Evolutionary conservation across 2,329 filamentous ascomycete genomes (phyloP).

Genomic region (Tolypocladium inflatum): DNA sequence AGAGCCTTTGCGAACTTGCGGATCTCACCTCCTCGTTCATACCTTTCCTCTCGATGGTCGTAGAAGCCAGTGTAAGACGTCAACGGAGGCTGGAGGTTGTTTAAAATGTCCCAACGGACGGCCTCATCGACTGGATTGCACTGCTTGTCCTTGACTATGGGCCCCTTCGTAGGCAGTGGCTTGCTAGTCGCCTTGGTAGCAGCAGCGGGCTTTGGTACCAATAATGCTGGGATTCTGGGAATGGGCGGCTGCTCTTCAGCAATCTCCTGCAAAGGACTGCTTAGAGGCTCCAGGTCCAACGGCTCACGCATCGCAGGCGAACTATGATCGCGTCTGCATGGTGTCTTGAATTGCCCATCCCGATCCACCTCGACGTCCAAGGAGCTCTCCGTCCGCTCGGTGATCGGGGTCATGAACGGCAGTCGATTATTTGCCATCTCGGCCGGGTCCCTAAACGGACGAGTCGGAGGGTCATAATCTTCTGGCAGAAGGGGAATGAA

Average conservation of each 20-base stretch:
- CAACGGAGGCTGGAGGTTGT: conserved; percentile 63
- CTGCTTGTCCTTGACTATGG: conserved; percentile 70
- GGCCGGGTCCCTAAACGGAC: conserved; percentile 71
- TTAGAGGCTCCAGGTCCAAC: conserved; percentile 36
- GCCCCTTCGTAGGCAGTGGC: conserved; percentile 45
- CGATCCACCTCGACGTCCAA: conserved; percentile 55
- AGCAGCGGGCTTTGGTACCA: conserved; percentile 29
- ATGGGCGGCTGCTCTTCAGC: conserved; percentile 40
- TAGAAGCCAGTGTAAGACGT: conserved; percentile 70
- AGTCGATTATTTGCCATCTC: conserved; percentile 81
- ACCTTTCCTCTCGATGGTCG: conserved; percentile 56
- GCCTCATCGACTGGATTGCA: conserved; percentile 84
- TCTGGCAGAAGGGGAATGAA: conserved; percentile 78
- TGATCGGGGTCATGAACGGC: conserved; percentile 98
- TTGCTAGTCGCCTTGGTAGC: conserved; percentile 25
- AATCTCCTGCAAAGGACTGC: conserved; percentile 65
- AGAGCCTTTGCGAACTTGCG: conserved; percentile 69
- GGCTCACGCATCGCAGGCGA: conserved; percentile 18
- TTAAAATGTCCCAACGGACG: conserved; percentile 65
- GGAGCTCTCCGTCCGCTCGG: conserved; percentile 87
- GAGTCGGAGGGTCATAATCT: conserved; percentile 71
- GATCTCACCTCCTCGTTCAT: conserved; percentile 64
- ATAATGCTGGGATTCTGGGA: conserved; percentile 41
- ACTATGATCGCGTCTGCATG: conserved; percentile 46
- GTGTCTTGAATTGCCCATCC: conserved; percentile 64